Evolutionary conservation across 306 rosid species (phyloP), one percentile per base, ranked within the genome.

Genomic region (Cucurbita pepo): DNA sequence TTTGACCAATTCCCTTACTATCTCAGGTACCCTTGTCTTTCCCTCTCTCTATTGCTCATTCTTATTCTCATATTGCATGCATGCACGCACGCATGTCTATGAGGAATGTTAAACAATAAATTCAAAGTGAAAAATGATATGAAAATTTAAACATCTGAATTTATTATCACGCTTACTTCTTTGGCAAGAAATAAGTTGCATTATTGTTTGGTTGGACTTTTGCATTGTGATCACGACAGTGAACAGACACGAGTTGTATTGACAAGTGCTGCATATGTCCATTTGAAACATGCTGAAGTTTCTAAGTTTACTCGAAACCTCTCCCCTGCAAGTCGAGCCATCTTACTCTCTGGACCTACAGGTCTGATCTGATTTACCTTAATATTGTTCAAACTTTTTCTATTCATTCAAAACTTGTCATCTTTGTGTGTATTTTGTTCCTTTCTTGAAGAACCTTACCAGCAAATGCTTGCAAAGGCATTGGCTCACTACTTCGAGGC

Each of bases 391-490:
- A 10, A 4, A 7, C 10, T 14, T 51, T 51, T 51, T 10, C 7
- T 52, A 15, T 52, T 6, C 34, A 36, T 5, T 59, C 10, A 34
- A 59, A 61, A 37, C 13, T 37, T 36, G 16, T 57, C 41, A 18
- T 22, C 21, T 16, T 9, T 30, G 15, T 57, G 10, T 40, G 0
- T 64, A 30, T 3, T 43, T 22, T 43, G 18, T 43, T 1, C 16
- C 3, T 61, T 16, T 4, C 2, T 77, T 85, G 69, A 69, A 94
- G 99, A 95, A 77, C 92, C 84, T 73, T 95, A 95, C 80, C 97
- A 91, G 38, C 99, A 95, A 83, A 79, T 91, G 88, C 96, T 95
- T 78, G 97, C 97, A 65, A 95, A 86, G 88, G 99, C 99, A 84
- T 89, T 95, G 76, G 85, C 99, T 44, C 99, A 95, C 86, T 89